Evolutionary conservation across 352 stramenopile genomes (phyloP), one percentile per base, ranked within the genome.

Genomic region (Globisporangium viniferum): DNA sequence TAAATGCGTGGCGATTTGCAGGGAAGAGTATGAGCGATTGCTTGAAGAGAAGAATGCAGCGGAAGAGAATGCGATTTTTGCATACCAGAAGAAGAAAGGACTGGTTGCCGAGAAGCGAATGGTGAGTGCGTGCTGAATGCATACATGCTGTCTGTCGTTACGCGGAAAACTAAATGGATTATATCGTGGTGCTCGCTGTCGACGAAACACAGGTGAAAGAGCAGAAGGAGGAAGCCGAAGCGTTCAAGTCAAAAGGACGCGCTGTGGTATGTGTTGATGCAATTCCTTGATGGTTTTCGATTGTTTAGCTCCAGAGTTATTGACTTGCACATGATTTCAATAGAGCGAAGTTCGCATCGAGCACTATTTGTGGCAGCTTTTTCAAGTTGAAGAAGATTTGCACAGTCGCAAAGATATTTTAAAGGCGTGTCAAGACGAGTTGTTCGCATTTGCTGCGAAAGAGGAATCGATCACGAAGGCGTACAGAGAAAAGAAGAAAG

Each of bases 331-430:
- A 7, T 48, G 8, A 3, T 22, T 31, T 39, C 20, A 22, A 31
- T 64, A 93, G 86, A 81, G 81, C 70, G 64, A 86, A 22, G 66
- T 98, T 4, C 84, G 94, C 33, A 88, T 92, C 0, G 90, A 99
- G 66, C 94, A 97, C 71, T 99, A 98, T 64, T 77, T 99, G 46
- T 99, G 96, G 97, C 91, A 98, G 67, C 81, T 99, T 24, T 98
- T 94, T 58, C 95, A 99, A 73, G 87, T 98, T 24, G 81, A 99
- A 66, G 81, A 92, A 15, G 91, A 98, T 49, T 80, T 97, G 3
- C 80, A 91, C 22, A 73, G 90, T 31, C 86, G 93, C 48, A 90
- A 97, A 68, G 92, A 94, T 29, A 70, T 80, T 3, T 78, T 97
- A 12, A 79, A 81, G 22, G 59, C 76, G 0, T 73, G 80, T 20